Base-by-base conservation (phyloP, 2,329 filamentous ascomycete genomes). In the Xylaria sp. region DNA sequence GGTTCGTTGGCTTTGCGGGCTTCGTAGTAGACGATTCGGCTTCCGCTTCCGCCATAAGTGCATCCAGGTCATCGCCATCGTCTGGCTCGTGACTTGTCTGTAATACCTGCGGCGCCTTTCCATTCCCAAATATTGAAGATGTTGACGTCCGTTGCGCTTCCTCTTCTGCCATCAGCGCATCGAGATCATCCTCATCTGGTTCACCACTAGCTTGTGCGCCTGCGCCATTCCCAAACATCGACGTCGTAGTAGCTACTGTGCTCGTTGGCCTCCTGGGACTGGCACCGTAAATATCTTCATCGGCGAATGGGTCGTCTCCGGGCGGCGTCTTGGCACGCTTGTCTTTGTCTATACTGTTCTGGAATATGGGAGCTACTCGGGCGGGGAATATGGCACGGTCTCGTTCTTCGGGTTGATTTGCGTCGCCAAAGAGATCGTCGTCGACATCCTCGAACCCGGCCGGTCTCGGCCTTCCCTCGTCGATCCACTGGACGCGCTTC, bases 401-500 rank as follows among this genome's bases (percentile, higher is more conserved):
- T 21, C 76, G 73, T 36, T 77, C 73, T 70, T 76, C 70, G 24
- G 74, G 59, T 56, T 71, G 66, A 51, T 56, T 76, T 69, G 12
- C 71, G 69, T 27, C 79, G 5, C 71, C 75, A 53, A 74, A 75
- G 21, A 73, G 66, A 7, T 75, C 73, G 2, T 80, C 78, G 1
- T 81, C 53, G 47, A 32, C 59, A 6, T 68, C 55, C 1, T 66
- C 77, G 0, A 76, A 73, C 0, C 69, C 65, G 53, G 76, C 71
- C 0, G 78, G 71, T 55, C 81, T 86, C 0, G 89, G 88, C 72
- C 87, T 92, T 8, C 86, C 84, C 78, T 97, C 92, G 65, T 95
- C 88, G 72, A 98, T 95, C 92, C 93, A 97, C 70, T 92, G 89
- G 78, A 88, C 88, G 68, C 95, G 86, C 81, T 91, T 91, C 36